phyloP scores from a whole-genome alignment of 306 rosid species.

The cucumber (Cucumis sativus) region Cucumber_9930_V3 NC_026657.2:32715001-32715500 shows the following conservation, averaged over 20 bases:
- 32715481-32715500: slow-evolving; percentile 85
- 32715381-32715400: not conserved
- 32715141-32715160: slow-evolving; percentile 2
- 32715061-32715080: not conserved
- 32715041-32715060: not conserved
- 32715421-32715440: not conserved
- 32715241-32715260: not conserved
- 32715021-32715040: not conserved
- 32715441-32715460: slow-evolving; percentile 1
- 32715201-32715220: not conserved
- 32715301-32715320: slow-evolving; percentile 95
- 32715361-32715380: not conserved
- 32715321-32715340: slow-evolving; percentile 62
- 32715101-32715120: not conserved
- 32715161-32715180: not conserved
- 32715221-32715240: not conserved
- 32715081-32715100: too few relatives aligned
- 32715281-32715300: slow-evolving; percentile 74
- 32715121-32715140: not conserved
- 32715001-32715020: not conserved
- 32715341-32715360: not conserved
- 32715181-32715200: not conserved
- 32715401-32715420: not conserved
- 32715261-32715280: slow-evolving; percentile 44
- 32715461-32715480: slow-evolving; percentile 69